Evolutionary conservation across 2,329 filamentous ascomycete species (phyloP), one percentile per base, ranked within the genome.

Genomic region (Aspergillus piperis): DNA sequence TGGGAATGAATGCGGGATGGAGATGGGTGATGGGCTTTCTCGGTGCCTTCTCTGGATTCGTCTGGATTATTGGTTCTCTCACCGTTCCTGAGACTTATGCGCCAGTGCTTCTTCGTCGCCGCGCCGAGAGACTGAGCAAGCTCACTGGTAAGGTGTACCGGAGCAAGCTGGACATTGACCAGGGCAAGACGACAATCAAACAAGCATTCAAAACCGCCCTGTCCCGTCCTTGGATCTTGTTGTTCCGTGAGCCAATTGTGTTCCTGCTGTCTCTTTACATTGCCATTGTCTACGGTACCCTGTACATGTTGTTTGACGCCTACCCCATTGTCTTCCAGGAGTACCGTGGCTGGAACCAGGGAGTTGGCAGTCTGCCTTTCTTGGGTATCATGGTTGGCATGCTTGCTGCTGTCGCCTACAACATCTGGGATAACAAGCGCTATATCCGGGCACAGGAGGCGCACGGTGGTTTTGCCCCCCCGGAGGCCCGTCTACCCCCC

Each of bases 11-110:
- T 2, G 82, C 81, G 13, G 88, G 87, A 15, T 90, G 89, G 89
- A 80, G 86, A 67, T 90, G 88, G 89, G 84, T 90, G 21, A 80
- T 85, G 71, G 86, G 86, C 1, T 74, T 90, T 52, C 81, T 87
- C 69, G 81, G 84, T 54, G 85, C 86, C 61, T 88, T 90, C 71
- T 87, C 85, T 2, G 86, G 85, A 8, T 74, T 81, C 10, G 80
- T 89, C 53, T 88, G 85, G 74, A 69, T 77, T 23, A 19, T 70
- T 2, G 72, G 73, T 21, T 57, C 69, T 2, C 57, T 71, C 1
- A 55, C 73, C 15, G 69, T 75, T 27, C 75, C 74, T 0, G 74
- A 77, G 58, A 77, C 75, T 1, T 85, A 83, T 64, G 77, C 77
- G 0, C 82, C 82, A 0, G 80, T 84, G 3, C 75, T 85, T 11